phyloP scores from a whole-genome alignment of 2,329 filamentous ascomycete species.

The Penicillium polonicum region DNA sequence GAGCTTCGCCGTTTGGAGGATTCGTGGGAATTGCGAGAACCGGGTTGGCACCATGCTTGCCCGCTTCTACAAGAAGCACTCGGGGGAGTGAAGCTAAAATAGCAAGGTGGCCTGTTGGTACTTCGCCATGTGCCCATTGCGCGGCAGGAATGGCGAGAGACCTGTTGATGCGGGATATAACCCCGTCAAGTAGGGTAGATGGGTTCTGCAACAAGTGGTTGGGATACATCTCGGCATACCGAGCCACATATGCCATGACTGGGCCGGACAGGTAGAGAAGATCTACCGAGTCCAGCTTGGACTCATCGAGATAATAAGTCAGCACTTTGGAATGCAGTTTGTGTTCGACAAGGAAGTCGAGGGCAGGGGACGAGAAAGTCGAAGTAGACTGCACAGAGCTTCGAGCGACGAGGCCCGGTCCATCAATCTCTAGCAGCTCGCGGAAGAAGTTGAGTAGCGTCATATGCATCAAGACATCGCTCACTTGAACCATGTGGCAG shows the following conservation, averaged over 20 bases:
- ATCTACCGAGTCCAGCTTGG: slow-evolving; percentile 52
- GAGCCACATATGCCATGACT: slow-evolving; percentile 57
- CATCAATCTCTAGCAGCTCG: slow-evolving; percentile 50
- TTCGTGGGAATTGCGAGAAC: slow-evolving; percentile 53
- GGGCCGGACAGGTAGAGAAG: slow-evolving; percentile 54
- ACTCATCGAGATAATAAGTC: slow-evolving; percentile 53
- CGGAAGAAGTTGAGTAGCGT: slow-evolving; percentile 59
- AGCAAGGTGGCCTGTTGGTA: slow-evolving; percentile 56
- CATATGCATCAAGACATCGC: slow-evolving; percentile 61
- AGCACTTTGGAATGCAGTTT: slow-evolving; percentile 53
- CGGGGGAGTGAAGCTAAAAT: slow-evolving; percentile 60
- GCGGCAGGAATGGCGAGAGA: slow-evolving; percentile 47
- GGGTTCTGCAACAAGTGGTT: slow-evolving; percentile 52
- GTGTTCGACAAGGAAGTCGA: slow-evolving; percentile 54
- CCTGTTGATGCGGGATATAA: slow-evolving; percentile 49
- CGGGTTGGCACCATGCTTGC: slow-evolving; percentile 41
- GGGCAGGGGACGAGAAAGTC: slow-evolving; percentile 41
- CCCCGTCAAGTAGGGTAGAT: slow-evolving; percentile 42
- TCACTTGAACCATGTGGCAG: slow-evolving; percentile 56
- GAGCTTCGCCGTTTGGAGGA: slow-evolving; percentile 53
- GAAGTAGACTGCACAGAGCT: slow-evolving; percentile 35
- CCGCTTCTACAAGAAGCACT: slow-evolving; percentile 50
- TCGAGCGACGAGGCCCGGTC: slow-evolving; percentile 35
- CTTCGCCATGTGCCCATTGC: slow-evolving; percentile 54
- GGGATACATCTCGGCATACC: slow-evolving; percentile 56